Percentiles rank a stretch among this genome's conserved stretches.
Conservation (phyloP, 345 rosid genomes). For the Citrus maxima region DNA sequence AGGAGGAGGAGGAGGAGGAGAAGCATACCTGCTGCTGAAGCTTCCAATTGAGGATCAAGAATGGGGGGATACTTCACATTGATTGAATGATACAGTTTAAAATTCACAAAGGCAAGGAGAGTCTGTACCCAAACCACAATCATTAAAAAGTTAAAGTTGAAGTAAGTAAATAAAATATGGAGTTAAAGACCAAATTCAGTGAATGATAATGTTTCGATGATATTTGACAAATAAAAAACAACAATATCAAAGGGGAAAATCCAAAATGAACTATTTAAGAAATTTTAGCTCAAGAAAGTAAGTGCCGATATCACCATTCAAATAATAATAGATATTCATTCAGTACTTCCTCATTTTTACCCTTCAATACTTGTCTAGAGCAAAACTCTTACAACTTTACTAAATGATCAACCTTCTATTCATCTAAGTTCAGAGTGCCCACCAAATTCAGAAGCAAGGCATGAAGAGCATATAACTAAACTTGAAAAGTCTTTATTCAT, state of each 20-base stretch:
- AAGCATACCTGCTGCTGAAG: slow-evolving; percentile 79
- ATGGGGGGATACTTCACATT: slow-evolving; percentile 88
- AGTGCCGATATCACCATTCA: background rate
- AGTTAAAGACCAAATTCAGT: background rate
- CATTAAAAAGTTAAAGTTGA: background rate
- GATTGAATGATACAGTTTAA: slow-evolving; percentile 74
- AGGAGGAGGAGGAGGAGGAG: background rate
- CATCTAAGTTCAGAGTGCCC: background rate
- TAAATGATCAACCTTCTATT: background rate
- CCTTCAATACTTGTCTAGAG: background rate
- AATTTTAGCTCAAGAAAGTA: background rate
- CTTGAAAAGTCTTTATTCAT: background rate
- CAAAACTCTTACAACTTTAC: background rate
- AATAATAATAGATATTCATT: background rate
- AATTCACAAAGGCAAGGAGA: slow-evolving; percentile 77
- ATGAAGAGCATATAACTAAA: background rate
- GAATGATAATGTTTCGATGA: background rate
- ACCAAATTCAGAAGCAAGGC: background rate
- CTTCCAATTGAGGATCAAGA: slow-evolving; percentile 83
- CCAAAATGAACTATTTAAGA: background rate
- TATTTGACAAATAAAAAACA: background rate
- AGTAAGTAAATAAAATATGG: background rate
- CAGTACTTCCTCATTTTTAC: background rate
- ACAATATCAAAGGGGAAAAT: background rate
- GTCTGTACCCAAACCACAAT: slow-evolving; percentile 55